These are phyloP conservation scores for Dactylonectria estremocensis DNA, from an alignment of 2,329 filamentous ascomycete genomes.

Conservation along the genomic window DNA sequence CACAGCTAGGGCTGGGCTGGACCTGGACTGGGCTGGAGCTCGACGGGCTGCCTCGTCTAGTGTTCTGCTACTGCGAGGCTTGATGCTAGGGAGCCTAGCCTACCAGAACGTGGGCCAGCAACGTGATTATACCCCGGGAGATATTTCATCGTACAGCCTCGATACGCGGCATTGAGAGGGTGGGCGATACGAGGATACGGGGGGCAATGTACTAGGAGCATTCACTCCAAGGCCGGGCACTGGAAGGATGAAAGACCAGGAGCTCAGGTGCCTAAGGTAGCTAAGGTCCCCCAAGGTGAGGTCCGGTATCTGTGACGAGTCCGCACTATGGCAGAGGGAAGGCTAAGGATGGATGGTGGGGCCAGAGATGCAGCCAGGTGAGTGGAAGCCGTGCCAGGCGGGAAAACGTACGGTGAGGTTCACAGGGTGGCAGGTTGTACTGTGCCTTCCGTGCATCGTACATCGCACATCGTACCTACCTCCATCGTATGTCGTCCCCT, in stretches of 20 bases:
- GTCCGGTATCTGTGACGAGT: no score
- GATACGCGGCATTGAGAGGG: not conserved
- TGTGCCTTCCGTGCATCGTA: slow-evolving; percentile 3
- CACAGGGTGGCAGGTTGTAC: slow-evolving; percentile 1
- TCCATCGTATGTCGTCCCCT: slow-evolving; percentile 5
- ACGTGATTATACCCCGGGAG: slow-evolving; percentile 16
- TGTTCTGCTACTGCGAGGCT: not conserved
- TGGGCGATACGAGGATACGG: not conserved
- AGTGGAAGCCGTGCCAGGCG: not conserved
- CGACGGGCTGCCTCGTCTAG: not conserved
- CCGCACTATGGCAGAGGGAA: no score
- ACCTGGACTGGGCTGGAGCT: not conserved
- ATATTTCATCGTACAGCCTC: slow-evolving; percentile 14
- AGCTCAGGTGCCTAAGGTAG: not conserved
- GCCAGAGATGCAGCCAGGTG: slow-evolving; percentile 1
- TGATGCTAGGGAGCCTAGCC: slow-evolving; percentile 18
- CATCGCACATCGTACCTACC: slow-evolving; percentile 5
- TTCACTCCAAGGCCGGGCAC: not conserved
- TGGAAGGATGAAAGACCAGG: not conserved
- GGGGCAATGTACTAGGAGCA: not conserved
- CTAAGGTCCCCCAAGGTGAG: no score
- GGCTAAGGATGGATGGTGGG: not conserved
- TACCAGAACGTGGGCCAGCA: slow-evolving; percentile 16
- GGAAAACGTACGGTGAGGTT: slow-evolving; percentile 7
- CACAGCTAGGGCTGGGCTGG: not conserved